Evolutionary conservation across 164 flowering plant genomes (phyloP).

Genomic region (Hamamelis virginiana): DNA sequence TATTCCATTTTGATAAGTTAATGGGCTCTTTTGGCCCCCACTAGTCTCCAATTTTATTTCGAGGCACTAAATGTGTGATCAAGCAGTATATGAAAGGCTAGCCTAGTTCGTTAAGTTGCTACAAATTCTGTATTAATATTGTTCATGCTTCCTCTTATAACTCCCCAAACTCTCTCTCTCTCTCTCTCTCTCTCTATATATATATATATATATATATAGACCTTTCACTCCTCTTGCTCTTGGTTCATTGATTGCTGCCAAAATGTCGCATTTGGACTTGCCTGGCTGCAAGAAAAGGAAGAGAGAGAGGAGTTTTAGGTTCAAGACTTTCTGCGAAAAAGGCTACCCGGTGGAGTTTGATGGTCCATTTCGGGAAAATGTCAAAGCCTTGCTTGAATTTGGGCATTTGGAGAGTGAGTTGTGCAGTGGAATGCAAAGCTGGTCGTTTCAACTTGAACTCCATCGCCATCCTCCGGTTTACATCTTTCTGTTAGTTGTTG

Average conservation of each 20-base stretch:
- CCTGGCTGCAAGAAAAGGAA: slow-evolving; percentile 66
- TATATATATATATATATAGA: too few relatives aligned
- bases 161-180: too few relatives aligned
- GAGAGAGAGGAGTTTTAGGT: slow-evolving; percentile 62
- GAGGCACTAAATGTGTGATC: slow-evolving; percentile 60
- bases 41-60: slow-evolving; percentile 57
- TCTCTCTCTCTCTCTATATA: too few relatives aligned
- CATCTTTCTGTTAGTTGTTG: slow-evolving; percentile 60
- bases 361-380: slow-evolving; percentile 64
- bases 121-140: neutral
- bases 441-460: slow-evolving; percentile 90
- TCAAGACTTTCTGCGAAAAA: slow-evolving; percentile 67
- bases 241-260: neutral
- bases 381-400: slow-evolving; percentile 56
- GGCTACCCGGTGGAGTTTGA: slow-evolving; percentile 65
- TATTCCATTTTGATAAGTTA: slow-evolving; percentile 6
- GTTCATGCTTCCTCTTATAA: neutral
- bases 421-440: slow-evolving; percentile 37
- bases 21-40: slow-evolving; percentile 14
- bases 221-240: neutral
- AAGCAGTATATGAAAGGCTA: slow-evolving; percentile 17
- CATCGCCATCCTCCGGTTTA: slow-evolving; percentile 58
- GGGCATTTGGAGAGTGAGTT: slow-evolving; percentile 46
- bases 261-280: slow-evolving; percentile 42
- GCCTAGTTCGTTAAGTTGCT: neutral